Base-by-base conservation (phyloP, 2,329 filamentous ascomycete species). In the Pyrenochaeta sp. region DNA sequence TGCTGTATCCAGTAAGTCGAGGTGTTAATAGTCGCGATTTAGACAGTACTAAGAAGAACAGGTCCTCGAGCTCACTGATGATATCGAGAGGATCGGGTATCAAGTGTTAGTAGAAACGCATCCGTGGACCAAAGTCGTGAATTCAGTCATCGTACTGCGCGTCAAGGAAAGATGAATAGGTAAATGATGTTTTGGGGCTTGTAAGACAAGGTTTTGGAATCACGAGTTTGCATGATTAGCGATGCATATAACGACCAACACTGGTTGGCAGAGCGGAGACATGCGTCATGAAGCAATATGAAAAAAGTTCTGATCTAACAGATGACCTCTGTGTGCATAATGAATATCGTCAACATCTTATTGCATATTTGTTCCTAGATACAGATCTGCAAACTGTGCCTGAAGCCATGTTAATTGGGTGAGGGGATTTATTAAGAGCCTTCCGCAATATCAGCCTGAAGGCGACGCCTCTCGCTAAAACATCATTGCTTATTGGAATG, bases 81-180 rank as follows among this genome's bases (percentile, higher is more conserved):
- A 68, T 2, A 54, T 82, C 28, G 48, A 72, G 37, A 54, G 50
- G 8, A 54, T 62, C 2, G 69, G 74, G 1, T 64, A 82, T 19
- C 78, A 83, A 49, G 67, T 80, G 0, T 72, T 80, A 24, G 67
- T 79, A 0, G 79, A 80, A 6, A 75, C 84, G 37, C 82, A 84
- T 66, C 83, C 83, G 1, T 82, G 80, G 65, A 80, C 78, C 1
- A 71, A 80, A 47, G 79, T 85, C 2, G 81, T 85, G 3, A 85
- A 85, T 59, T 83, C 81, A 6, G 78, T 83, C 1, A 74, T 84
- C 46, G 72, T 84, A 28, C 45, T 76, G 36, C 66, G 65, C 49
- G 74, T 74, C 6, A 68, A 59, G 43, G 42, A 55, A 45, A 42
- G 43, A 36, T 56, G 15, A 44, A 39, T 19, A 39, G 3, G 13